Base-by-base conservation (phyloP, 2,329 filamentous ascomycete genomes). In the Rutstroemia sp. region DNA sequence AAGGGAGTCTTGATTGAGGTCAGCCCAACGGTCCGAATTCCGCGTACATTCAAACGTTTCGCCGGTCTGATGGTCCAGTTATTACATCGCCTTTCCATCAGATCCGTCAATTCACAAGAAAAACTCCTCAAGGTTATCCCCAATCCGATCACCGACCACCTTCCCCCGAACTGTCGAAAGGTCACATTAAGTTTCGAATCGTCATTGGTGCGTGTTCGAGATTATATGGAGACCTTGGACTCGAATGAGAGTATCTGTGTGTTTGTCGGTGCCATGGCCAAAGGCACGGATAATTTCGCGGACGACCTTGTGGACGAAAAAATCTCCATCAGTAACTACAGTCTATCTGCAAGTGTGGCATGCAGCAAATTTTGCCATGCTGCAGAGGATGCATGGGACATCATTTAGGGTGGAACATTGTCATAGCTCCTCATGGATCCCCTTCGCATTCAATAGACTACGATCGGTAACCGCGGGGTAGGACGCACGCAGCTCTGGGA, bases 311-410 rank as follows among this genome's bases (percentile, higher is more conserved):
- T 97, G 68, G 92, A 97, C 70, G 94, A 99, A 75, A 89, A 95
- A 68, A 97, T 99, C 70, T 90, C 88, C 66, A 97, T 99, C 76
- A 97, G 92, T 79, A 96, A 96, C 73, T 99, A 89, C 80, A 96
- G 92, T 69, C 80, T 99, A 61, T 96, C 90, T 69, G 94, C 94
- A 60, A 97, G 92, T 76, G 94, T 99, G 60, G 92, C 94, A 45
- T 99, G 94, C 80, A 96, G 92, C 83, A 99, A 97, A 74, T 97
- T 99, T 78, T 97, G 94, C 74, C 94, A 99, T 73, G 94, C 92
- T 42, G 92, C 92, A 45, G 94, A 99, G 75, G 94, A 99, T 72
- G 87, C 87, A 38, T 99, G 94, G 94, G 85, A 89, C 69, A 88
- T 99, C 65, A 82, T 96, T 68, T 99, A 84, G 79, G 54, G 53